phyloP scores from a whole-genome alignment of 495 filamentous ascomycete genomes.

The Tuber aestivum region DNA sequence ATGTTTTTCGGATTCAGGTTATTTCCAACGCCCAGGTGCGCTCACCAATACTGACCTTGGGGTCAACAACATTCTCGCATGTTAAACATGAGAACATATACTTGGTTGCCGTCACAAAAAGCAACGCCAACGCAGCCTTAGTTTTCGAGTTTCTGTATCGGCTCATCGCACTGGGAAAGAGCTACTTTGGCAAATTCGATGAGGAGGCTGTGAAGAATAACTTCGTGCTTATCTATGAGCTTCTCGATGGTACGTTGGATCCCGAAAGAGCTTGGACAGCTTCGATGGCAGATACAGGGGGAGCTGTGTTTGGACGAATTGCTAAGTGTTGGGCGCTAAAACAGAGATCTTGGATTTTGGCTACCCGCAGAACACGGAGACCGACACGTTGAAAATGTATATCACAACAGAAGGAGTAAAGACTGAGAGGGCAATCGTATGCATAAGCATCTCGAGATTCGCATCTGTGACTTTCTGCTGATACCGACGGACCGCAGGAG shows the following conservation, averaged over 20 bases:
- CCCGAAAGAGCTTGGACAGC: not conserved
- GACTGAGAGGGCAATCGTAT: slow-evolving; percentile 70
- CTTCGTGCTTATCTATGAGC: slow-evolving; percentile 97
- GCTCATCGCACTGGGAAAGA: slow-evolving; percentile 79
- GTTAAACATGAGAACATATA: slow-evolving; percentile 99
- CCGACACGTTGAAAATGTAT: slow-evolving; percentile 99
- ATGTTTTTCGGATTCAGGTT: slow-evolving; percentile 99
- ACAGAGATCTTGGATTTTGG: slow-evolving; percentile 98
- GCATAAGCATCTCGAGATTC: slow-evolving; percentile 1
- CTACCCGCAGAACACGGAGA: slow-evolving; percentile 98
- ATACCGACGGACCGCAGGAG: slow-evolving; percentile 47
- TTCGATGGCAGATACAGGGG: not conserved
- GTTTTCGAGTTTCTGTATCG: slow-evolving; percentile 98
- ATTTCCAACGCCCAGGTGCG: slow-evolving; percentile 98
- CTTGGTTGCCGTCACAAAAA: slow-evolving; percentile 94
- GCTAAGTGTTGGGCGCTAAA: slow-evolving; percentile 11
- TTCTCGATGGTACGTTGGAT: slow-evolving; percentile 71
- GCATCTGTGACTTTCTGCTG: slow-evolving; percentile 27
- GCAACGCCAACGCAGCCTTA: slow-evolving; percentile 97
- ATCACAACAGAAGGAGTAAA: slow-evolving; percentile 99
- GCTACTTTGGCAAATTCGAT: slow-evolving; percentile 98
- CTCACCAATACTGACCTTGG: slow-evolving; percentile 93
- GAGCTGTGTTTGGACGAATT: slow-evolving; percentile 11
- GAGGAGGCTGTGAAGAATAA: slow-evolving; percentile 99
- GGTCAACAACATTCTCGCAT: slow-evolving; percentile 97